Percentiles rank a stretch among this genome's conserved stretches.
These are phyloP conservation scores for Pseudocercospora musae DNA, from an alignment of 2,329 filamentous ascomycete genomes.

Conservation along the genomic window DNA sequence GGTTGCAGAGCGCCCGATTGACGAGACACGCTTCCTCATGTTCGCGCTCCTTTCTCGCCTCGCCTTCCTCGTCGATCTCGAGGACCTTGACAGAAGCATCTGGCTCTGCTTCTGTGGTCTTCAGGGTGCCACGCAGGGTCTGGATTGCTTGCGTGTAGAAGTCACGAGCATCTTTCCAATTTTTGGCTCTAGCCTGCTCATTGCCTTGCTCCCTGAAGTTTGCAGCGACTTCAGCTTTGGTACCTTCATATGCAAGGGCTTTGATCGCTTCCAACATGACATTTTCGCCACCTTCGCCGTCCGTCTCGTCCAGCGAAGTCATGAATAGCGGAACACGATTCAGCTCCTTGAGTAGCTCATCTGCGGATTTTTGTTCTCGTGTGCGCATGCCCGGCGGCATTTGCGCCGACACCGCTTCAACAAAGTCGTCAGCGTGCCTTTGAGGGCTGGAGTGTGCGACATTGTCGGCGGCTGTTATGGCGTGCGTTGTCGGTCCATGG, in stretches of 20 bases:
- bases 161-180: constrained; percentile 80
- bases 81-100: constrained; percentile 35
- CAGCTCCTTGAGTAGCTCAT: constrained; percentile 62
- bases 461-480: not conserved
- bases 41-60: constrained; percentile 57
- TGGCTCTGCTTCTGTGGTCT: constrained; percentile 16
- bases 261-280: constrained; percentile 80
- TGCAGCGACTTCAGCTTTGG: constrained; percentile 72
- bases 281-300: constrained; percentile 64
- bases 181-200: constrained; percentile 71
- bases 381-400: constrained; percentile 60
- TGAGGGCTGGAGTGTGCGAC: constrained; percentile 4
- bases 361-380: constrained; percentile 53
- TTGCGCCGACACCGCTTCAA: constrained; percentile 35
- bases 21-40: constrained; percentile 74
- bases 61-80: constrained; percentile 57
- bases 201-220: constrained; percentile 93
- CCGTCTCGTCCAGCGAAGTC: constrained; percentile 71
- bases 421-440: constrained; percentile 20
- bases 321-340: constrained; percentile 86
- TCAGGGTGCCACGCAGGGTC: constrained; percentile 50
- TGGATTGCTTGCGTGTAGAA: constrained; percentile 86
- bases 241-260: constrained; percentile 90
- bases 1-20: constrained; percentile 86
- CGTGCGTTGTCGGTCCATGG: not conserved